Conservation (phyloP, 2,329 filamentous ascomycete genomes). For the Neofusicoccum parvum region DNA sequence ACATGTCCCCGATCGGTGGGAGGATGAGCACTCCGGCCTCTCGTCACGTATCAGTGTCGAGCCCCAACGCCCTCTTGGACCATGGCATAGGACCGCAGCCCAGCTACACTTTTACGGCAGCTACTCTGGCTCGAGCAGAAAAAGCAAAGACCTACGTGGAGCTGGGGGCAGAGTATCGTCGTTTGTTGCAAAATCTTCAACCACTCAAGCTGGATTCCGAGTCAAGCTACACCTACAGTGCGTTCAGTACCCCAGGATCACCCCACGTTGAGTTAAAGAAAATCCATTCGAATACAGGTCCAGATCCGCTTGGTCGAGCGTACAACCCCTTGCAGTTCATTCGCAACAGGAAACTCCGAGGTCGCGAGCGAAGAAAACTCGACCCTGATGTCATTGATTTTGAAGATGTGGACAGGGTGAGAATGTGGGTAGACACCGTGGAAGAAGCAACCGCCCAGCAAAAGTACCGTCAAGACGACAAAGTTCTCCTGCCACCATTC, state of each 20-base stretch:
- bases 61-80: constrained; percentile 16
- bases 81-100: constrained; percentile 30
- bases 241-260: constrained; percentile 46
- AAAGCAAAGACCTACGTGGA: constrained; percentile 86
- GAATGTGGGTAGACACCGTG: constrained; percentile 75
- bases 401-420: constrained; percentile 70
- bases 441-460: constrained; percentile 48
- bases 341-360: constrained; percentile 83
- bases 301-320: constrained; percentile 60
- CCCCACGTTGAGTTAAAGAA: constrained; percentile 43
- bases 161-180: constrained; percentile 79
- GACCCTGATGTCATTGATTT: constrained; percentile 78
- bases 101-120: constrained; percentile 71
- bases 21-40: constrained; percentile 24
- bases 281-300: constrained; percentile 39
- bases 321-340: constrained; percentile 95
- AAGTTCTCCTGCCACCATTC: constrained; percentile 37
- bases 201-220: constrained; percentile 61
- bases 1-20: constrained; percentile 59
- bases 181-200: constrained; percentile 76
- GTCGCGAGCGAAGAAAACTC: constrained; percentile 73
- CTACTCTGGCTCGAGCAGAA: constrained; percentile 78
- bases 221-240: constrained; percentile 42
- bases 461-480: constrained; percentile 40
- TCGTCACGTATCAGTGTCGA: constrained; percentile 32